Evolutionary conservation across 1,139 yeast species (phyloP).

Genomic region (Saccharomyces hybrid): DNA sequence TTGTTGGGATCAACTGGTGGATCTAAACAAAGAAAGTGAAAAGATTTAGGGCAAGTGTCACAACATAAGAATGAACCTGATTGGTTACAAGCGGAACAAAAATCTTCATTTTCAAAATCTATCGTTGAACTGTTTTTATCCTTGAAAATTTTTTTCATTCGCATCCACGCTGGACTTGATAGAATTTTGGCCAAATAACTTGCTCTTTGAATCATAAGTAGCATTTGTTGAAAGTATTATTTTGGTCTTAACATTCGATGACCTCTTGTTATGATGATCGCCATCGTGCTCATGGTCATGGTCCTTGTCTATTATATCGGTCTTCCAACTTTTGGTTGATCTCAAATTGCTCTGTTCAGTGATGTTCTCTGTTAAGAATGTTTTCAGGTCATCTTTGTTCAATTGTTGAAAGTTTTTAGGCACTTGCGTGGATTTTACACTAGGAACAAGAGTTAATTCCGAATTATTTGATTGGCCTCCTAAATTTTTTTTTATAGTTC

Average conservation of each 20-base stretch:
- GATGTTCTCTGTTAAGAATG: not conserved
- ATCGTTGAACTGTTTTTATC: slow-evolving; percentile 11
- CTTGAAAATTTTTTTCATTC: slow-evolving; percentile 11
- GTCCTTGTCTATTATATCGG: not conserved
- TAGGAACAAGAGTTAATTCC: not conserved
- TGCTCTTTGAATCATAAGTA: slow-evolving; percentile 18
- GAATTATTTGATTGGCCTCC: not conserved
- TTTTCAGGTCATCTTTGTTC: not conserved
- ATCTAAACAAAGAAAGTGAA: slow-evolving; percentile 83
- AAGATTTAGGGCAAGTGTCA: slow-evolving; percentile 85
- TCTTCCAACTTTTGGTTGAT: not conserved
- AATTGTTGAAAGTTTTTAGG: not conserved
- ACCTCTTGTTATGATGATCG: not conserved
- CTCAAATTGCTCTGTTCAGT: not conserved
- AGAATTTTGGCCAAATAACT: slow-evolving; percentile 26
- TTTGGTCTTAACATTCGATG: slow-evolving; percentile 2
- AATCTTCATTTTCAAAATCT: slow-evolving; percentile 64
- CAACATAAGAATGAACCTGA: slow-evolving; percentile 87
- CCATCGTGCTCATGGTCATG: not conserved
- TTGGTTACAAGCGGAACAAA: slow-evolving; percentile 80
- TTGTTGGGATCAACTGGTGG: slow-evolving; percentile 75
- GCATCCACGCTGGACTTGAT: slow-evolving; percentile 13
- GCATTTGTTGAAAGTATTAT: slow-evolving; percentile 1
- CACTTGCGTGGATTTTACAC: not conserved
- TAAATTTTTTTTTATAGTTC: slow-evolving; percentile 20